Evolutionary conservation across 108 stramenopile species (phyloP).

Genomic region (Cafeteria roenbergensis): DNA sequence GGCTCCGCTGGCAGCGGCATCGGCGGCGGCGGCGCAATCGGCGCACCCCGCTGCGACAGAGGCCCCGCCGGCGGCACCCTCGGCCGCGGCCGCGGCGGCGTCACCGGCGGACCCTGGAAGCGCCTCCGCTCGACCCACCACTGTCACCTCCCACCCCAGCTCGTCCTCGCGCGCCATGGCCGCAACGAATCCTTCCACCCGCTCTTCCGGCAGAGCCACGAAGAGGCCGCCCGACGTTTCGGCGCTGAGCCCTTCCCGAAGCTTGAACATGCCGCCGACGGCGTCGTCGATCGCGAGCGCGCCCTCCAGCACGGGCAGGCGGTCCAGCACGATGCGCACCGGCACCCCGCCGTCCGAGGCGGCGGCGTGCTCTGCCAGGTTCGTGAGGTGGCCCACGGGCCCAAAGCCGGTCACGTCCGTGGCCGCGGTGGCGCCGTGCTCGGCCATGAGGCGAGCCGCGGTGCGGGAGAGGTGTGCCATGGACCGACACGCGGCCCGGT

Average conservation of each 20-base stretch:
- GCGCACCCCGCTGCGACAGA: too few species aligned
- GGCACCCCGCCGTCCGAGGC: slow-evolving; percentile 37
- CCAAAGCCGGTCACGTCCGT: slow-evolving; percentile 78
- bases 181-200: slow-evolving; percentile 49
- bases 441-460: slow-evolving; percentile 50
- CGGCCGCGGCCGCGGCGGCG: too few species aligned
- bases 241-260: slow-evolving; percentile 55
- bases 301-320: slow-evolving; percentile 55
- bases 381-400: slow-evolving; percentile 63
- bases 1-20: too few species aligned
- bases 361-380: slow-evolving; percentile 62
- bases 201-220: slow-evolving; percentile 51
- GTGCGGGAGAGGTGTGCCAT: slow-evolving; percentile 60
- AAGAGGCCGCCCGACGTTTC: slow-evolving; percentile 69
- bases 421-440: slow-evolving; percentile 51
- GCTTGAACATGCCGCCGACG: slow-evolving; percentile 51
- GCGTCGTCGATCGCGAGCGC: slow-evolving; percentile 44
- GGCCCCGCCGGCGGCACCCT: too few species aligned
- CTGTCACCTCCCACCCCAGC: too few species aligned
- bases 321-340: slow-evolving; percentile 58
- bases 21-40: too few species aligned
- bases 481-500: slow-evolving; percentile 57
- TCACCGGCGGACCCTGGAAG: too few species aligned
- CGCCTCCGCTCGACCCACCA: too few species aligned
- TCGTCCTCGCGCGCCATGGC: too few species aligned